Evolutionary conservation across 495 filamentous ascomycete species (phyloP).

Genomic region (Penicillium daleae): DNA sequence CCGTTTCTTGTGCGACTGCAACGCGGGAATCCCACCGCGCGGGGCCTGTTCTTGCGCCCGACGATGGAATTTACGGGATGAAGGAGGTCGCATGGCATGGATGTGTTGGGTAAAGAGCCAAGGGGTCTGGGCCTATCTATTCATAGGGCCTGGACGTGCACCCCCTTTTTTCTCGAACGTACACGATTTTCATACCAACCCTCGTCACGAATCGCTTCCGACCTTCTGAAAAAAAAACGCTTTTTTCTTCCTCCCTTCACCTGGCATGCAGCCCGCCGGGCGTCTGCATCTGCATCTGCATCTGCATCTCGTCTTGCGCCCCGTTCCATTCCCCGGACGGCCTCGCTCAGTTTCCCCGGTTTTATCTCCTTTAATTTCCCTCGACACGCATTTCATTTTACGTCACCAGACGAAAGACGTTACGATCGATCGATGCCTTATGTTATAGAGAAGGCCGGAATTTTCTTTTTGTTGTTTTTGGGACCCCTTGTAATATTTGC

Average conservation of each 20-base stretch:
- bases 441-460: conserved; percentile 50
- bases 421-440: conserved; percentile 54
- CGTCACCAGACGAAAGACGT: conserved; percentile 44
- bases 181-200: conserved; percentile 17
- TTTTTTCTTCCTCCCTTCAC: conserved; percentile 10
- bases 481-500: conserved; percentile 38
- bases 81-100: conserved; percentile 7
- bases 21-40: conserved; percentile 32
- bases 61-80: not conserved
- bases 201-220: conserved; percentile 28
- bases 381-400: conserved; percentile 32
- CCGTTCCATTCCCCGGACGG: conserved; percentile 3
- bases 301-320: conserved; percentile 5
- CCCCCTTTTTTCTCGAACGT: conserved; percentile 7
- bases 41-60: conserved; percentile 10
- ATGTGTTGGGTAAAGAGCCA: conserved; percentile 1
- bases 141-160: not conserved
- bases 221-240: conserved; percentile 16
- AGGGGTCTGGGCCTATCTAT: not conserved
- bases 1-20: conserved; percentile 30
- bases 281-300: conserved; percentile 8
- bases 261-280: conserved; percentile 27
- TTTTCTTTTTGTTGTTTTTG: conserved; percentile 21
- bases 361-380: conserved; percentile 29
- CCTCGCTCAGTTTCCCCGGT: not conserved